Evolutionary conservation across 169 alveolate genomes (phyloP), one percentile per base, ranked within the genome.

Genomic region (Pseudocohnilembus persalinus): DNA sequence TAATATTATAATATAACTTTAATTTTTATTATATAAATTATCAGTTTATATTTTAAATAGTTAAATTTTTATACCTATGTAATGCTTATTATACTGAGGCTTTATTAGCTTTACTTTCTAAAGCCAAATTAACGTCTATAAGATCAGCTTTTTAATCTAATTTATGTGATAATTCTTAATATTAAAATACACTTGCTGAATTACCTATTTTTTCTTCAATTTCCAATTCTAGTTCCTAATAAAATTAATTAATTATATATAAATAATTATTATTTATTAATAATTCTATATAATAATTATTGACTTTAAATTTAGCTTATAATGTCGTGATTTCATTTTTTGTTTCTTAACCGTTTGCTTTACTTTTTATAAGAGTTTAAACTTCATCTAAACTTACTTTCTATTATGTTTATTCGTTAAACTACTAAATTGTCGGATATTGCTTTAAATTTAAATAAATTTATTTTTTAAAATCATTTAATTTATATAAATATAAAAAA

Each of bases 71-170:
- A 49, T 49, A 49, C 68, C 94, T 74, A 73, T 92, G 93, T 1
- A 92, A 88, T 29, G 93, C 92, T 77, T 86, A 85, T 20, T 93
- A 91, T 1, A 90, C 94, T 31, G 87, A 68, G 32, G 91, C 83
- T 82, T 92, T 92, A 33, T 90, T 92, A 26, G 96, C 96, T 74
- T 92, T 92, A 24, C n/a, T 26, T 76, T 92, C 90, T 24, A 92
- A 82, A 0, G 78, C 74, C 68, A 90, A 92, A 31, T 72, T 80
- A 11, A 83, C 77, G 33, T 88, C 88, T 1, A 25, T 16, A 26
- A 75, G 30, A 49, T 74, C 32, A 16, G 84, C 88, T 77, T 87
- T 87, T 76, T 33, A 77, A 20, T 77, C 82, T 77, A 77, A 27
- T n/a, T 77, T 49, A 11, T 11, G 26, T 49, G 20, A 49, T 49